These are phyloP conservation scores for Neurospora tetrasperma DNA, from an alignment of 495 filamentous ascomycete species.

Conservation along the genomic window DNA sequence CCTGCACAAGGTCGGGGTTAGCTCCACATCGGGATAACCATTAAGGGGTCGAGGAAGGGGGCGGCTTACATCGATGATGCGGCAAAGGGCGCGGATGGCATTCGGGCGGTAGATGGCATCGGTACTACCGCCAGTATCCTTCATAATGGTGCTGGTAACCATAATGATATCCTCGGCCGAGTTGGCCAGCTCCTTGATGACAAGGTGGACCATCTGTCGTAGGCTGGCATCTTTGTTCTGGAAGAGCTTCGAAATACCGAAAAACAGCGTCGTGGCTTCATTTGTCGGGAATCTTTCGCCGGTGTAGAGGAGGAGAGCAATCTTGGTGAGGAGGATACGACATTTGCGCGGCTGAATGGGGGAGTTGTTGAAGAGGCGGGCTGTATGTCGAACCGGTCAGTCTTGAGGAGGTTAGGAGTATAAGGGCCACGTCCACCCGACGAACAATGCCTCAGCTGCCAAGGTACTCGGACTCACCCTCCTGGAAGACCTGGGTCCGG, in stretches of 20 bases:
- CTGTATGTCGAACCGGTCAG: slow-evolving; percentile 37
- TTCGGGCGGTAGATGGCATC: slow-evolving; percentile 94
- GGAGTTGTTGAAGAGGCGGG: slow-evolving; percentile 93
- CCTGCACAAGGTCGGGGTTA: slow-evolving; percentile 38
- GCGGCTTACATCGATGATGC: slow-evolving; percentile 83
- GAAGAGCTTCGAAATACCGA: slow-evolving; percentile 98
- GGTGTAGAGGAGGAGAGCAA: slow-evolving; percentile 91
- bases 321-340: slow-evolving; percentile 92
- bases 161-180: slow-evolving; percentile 99
- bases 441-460: neutral
- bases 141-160: slow-evolving; percentile 99
- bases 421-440: slow-evolving; percentile 2
- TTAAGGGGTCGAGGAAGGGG: slow-evolving; percentile 2
- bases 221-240: slow-evolving; percentile 98
- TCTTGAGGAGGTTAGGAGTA: slow-evolving; percentile 1
- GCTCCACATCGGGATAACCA: neutral
- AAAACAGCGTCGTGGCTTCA: slow-evolving; percentile 97
- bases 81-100: slow-evolving; percentile 89
- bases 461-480: slow-evolving; percentile 53
- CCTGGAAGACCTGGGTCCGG: slow-evolving; percentile 96
- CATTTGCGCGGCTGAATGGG: slow-evolving; percentile 92
- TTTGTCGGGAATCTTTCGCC: slow-evolving; percentile 94
- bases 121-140: slow-evolving; percentile 92
- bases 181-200: slow-evolving; percentile 91
- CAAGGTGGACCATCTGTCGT: slow-evolving; percentile 97